These are phyloP conservation scores for Ustilago crameri DNA, from an alignment of 1,284 basidiomycete genomes.

Conservation along the genomic window DNA sequence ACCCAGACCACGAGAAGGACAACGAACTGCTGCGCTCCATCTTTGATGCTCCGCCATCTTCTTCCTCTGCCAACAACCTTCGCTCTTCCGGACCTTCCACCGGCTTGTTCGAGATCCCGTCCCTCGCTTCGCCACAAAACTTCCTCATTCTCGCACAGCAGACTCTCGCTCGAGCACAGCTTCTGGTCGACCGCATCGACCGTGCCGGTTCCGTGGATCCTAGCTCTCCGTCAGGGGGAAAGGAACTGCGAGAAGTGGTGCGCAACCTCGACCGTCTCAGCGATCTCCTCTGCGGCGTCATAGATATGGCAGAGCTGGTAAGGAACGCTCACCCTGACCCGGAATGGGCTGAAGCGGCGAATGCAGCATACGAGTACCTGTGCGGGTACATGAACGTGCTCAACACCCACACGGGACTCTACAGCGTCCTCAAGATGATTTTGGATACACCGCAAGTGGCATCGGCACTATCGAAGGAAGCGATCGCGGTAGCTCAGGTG, in stretches of 20 bases:
- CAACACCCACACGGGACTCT: constrained; percentile 93
- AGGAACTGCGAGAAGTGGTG: constrained; percentile 59
- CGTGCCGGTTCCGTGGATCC: constrained; percentile 37
- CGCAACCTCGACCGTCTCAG: constrained; percentile 83
- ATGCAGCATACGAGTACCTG: constrained; percentile 87
- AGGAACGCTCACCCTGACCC: constrained; percentile 90
- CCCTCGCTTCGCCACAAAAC: constrained; percentile 51
- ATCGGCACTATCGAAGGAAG: constrained; percentile 65
- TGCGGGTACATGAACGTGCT: constrained; percentile 98
- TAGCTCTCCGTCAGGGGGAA: constrained; percentile 16
- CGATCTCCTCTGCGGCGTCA: constrained; percentile 93
- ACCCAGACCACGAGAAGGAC: constrained; percentile 47
- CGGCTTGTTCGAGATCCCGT: constrained; percentile 59
- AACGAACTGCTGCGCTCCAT: constrained; percentile 43
- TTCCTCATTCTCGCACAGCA: constrained; percentile 59
- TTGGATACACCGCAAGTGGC: constrained; percentile 64
- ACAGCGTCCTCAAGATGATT: constrained; percentile 70
- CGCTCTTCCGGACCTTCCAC: constrained; percentile 29
- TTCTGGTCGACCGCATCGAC: constrained; percentile 63
- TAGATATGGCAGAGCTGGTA: constrained; percentile 93
- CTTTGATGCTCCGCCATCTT: constrained; percentile 52
- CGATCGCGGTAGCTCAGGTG: constrained; percentile 80
- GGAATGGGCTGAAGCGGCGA: constrained; percentile 83
- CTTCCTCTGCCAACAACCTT: constrained; percentile 28
- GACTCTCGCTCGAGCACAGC: constrained; percentile 62